These are phyloP conservation scores for Durotheca rogersii DNA, from an alignment of 495 filamentous ascomycete genomes.

Conservation along the genomic window DNA sequence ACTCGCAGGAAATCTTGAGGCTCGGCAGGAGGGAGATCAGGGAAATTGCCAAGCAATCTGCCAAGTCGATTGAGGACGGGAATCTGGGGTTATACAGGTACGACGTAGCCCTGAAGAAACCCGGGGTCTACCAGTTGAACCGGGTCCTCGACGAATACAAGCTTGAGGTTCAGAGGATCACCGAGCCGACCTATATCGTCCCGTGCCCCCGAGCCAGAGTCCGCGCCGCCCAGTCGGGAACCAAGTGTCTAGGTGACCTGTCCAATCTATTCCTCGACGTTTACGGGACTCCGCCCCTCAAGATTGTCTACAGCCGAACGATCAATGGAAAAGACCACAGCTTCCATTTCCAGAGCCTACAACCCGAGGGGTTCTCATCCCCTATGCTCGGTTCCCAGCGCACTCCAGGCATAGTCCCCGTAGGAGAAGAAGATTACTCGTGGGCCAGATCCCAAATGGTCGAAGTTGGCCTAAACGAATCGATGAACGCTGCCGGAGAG, in stretches of 20 bases:
- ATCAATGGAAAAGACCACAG: conserved; percentile 74
- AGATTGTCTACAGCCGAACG: conserved; percentile 83
- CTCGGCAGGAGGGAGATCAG: conserved; percentile 59
- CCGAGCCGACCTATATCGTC: conserved; percentile 76
- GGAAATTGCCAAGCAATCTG: conserved; percentile 59
- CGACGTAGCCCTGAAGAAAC: conserved; percentile 69
- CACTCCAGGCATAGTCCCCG: conserved; percentile 53
- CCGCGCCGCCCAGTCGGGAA: conserved; percentile 60
- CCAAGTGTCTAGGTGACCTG: conserved; percentile 76
- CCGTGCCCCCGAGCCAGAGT: conserved; percentile 77
- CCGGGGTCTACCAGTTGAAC: conserved; percentile 80
- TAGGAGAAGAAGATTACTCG: conserved; percentile 63
- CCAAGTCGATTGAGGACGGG: conserved; percentile 60
- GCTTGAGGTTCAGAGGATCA: conserved; percentile 77
- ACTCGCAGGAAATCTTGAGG: conserved; percentile 72
- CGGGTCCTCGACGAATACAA: conserved; percentile 90
- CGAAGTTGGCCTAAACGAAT: conserved; percentile 81
- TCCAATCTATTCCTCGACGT: conserved; percentile 81
- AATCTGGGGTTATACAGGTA: conserved; percentile 49
- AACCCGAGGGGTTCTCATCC: conserved; percentile 81
- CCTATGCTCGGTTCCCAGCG: conserved; percentile 62
- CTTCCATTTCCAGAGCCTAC: conserved; percentile 84
- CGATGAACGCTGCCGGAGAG: conserved; percentile 68
- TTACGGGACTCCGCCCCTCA: conserved; percentile 85
- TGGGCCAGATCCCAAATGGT: conserved; percentile 80